Conservation (phyloP, 2,329 filamentous ascomycete species). For the Botrytis squamosa region DNA sequence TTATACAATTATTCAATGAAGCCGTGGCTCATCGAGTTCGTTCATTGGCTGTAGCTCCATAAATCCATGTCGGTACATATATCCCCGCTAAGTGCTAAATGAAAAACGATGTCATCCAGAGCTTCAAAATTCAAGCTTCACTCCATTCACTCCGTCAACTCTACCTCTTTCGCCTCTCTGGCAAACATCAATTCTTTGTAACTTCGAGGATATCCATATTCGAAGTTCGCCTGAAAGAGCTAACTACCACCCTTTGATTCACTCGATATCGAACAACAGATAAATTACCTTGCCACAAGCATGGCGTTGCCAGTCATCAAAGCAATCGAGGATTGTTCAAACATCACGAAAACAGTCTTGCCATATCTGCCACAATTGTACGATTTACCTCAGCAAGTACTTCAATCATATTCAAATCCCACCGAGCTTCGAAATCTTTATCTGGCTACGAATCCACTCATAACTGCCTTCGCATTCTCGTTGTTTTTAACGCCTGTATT, state of each 20-base stretch:
- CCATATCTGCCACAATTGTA: constrained; percentile 72
- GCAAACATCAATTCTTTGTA: background rate
- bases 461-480: constrained; percentile 71
- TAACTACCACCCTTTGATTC: background rate
- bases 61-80: background rate
- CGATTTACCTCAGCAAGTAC: constrained; percentile 64
- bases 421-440: constrained; percentile 71
- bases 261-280: background rate
- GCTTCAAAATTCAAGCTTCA: background rate
- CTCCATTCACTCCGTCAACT: background rate
- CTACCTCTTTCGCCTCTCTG: background rate
- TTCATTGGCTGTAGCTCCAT: background rate
- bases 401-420: constrained; percentile 58
- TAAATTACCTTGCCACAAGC: background rate
- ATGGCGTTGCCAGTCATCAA: constrained; percentile 72
- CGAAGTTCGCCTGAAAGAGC: background rate
- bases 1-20: background rate
- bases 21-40: background rate
- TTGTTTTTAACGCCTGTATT: constrained; percentile 70
- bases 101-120: background rate
- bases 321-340: constrained; percentile 70
- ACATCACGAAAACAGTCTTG: constrained; percentile 70
- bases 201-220: background rate
- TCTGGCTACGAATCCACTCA: constrained; percentile 78
- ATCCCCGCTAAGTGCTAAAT: constrained; percentile 2